Conservation (phyloP, 2,329 filamentous ascomycete species). For the Dryadomyces quercus-mongolicae region DNA sequence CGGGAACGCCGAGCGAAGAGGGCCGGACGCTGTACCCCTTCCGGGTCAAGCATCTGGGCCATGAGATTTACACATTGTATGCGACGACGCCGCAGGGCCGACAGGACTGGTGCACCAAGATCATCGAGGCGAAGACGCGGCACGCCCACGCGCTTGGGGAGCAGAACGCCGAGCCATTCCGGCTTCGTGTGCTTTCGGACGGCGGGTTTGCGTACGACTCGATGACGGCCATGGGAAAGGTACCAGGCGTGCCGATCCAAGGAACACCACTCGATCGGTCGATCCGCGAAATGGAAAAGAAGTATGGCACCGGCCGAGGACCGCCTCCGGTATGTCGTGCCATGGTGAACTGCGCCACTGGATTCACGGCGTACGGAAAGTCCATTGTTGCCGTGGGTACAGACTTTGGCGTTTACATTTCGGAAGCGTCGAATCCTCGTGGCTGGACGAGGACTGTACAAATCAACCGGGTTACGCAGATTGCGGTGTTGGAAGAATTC, state of each 20-base stretch:
- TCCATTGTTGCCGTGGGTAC: slow-evolving; percentile 89
- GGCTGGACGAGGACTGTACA: slow-evolving; percentile 82
- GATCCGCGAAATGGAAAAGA: slow-evolving; percentile 74
- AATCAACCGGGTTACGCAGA: slow-evolving; percentile 70
- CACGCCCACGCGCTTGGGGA: slow-evolving; percentile 80
- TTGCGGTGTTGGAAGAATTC: slow-evolving; percentile 91
- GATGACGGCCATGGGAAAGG: slow-evolving; percentile 45
- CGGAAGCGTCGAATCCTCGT: slow-evolving; percentile 77
- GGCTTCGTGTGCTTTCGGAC: slow-evolving; percentile 82
- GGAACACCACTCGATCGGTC: slow-evolving; percentile 87
- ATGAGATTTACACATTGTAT: slow-evolving; percentile 86
- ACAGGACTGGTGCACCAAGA: slow-evolving; percentile 84
- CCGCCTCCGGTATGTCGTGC: slow-evolving; percentile 73
- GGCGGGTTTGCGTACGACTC: slow-evolving; percentile 76
- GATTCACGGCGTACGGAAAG: slow-evolving; percentile 74
- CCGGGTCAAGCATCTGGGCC: slow-evolving; percentile 87
- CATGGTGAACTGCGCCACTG: slow-evolving; percentile 83
- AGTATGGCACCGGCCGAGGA: slow-evolving; percentile 57
- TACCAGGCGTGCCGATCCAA: slow-evolving; percentile 60
- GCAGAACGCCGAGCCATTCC: slow-evolving; percentile 93
- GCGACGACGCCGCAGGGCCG: slow-evolving; percentile 64
- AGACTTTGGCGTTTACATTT: slow-evolving; percentile 85
- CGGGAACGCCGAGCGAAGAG: slow-evolving; percentile 51
- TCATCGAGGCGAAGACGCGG: slow-evolving; percentile 86
- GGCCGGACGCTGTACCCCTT: slow-evolving; percentile 87